Evolutionary conservation across 768 basidiomycete genomes (phyloP).

Genomic region (Boletus rubroflammeus): DNA sequence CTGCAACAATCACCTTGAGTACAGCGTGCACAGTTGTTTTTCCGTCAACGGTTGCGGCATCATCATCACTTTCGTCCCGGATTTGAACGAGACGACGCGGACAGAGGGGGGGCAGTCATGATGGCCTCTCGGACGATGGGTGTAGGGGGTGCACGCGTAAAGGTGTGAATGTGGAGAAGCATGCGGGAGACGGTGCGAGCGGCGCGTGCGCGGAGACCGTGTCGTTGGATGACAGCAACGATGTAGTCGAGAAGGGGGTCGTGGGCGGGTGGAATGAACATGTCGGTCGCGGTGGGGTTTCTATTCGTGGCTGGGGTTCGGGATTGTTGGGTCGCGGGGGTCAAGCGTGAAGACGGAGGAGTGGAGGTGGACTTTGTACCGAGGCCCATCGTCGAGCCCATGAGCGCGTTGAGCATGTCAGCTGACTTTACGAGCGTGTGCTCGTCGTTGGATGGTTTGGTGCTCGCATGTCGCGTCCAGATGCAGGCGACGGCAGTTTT

Average conservation of each 20-base stretch:
- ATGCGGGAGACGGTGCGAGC: conserved; percentile 53
- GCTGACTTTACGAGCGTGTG: conserved; percentile 22
- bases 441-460: conserved; percentile 19
- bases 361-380: conserved; percentile 1
- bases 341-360: neutral
- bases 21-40: conserved; percentile 69
- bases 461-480: conserved; percentile 13
- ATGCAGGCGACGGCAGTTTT: neutral
- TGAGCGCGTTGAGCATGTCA: conserved; percentile 23
- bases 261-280: conserved; percentile 66
- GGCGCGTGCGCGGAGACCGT: conserved; percentile 66
- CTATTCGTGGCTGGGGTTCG: neutral
- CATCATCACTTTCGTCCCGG: conserved; percentile 60
- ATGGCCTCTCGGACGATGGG: conserved; percentile 78
- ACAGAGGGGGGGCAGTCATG: conserved; percentile 65
- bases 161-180: conserved; percentile 66
- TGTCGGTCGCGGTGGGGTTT: conserved; percentile 10
- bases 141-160: conserved; percentile 75
- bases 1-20: conserved; percentile 67
- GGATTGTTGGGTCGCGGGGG: neutral
- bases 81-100: conserved; percentile 52
- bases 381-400: conserved; percentile 22
- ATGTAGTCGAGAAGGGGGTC: conserved; percentile 74
- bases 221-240: conserved; percentile 54
- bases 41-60: conserved; percentile 74